Evolutionary conservation across 2,329 filamentous ascomycete genomes (phyloP).

Genomic region (Phialemoniopsis sp.): DNA sequence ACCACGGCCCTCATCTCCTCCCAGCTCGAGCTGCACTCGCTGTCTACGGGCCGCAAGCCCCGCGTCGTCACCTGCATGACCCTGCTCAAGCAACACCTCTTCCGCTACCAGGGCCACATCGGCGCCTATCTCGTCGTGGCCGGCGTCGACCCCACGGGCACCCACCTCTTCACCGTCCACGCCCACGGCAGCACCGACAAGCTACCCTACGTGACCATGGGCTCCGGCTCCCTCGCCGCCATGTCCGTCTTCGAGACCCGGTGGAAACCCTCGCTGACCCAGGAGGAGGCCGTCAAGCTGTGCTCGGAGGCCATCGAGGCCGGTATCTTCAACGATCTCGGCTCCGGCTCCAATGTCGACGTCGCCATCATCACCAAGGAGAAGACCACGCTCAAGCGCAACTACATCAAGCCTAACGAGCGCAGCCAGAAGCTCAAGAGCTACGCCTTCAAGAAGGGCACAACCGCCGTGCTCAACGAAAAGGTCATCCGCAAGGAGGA

Average conservation of each 20-base stretch:
- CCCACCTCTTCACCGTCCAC: conserved; percentile 95
- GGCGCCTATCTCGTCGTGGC: conserved; percentile 97
- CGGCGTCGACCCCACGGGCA: conserved; percentile 91
- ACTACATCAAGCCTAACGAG: conserved; percentile 91
- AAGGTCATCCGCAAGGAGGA: conserved; percentile 94
- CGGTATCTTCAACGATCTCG: conserved; percentile 98
- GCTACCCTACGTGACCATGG: conserved; percentile 99
- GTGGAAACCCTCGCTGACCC: conserved; percentile 77
- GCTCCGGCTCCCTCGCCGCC: conserved; percentile 88
- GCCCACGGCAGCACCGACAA: conserved; percentile 98
- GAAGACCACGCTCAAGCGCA: conserved; percentile 89
- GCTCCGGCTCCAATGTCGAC: conserved; percentile 95
- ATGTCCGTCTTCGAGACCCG: conserved; percentile 98
- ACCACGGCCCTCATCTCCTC: conserved; percentile 98
- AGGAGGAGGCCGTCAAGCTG: conserved; percentile 78
- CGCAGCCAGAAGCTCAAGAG: conserved; percentile 87
- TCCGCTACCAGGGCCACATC: conserved; percentile 96
- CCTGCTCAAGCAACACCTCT: conserved; percentile 98
- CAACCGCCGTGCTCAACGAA: conserved; percentile 94
- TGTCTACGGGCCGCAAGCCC: conserved; percentile 93
- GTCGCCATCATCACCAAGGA: conserved; percentile 92
- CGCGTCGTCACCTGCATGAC: conserved; percentile 99
- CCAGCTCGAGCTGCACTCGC: conserved; percentile 93
- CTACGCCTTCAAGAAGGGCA: conserved; percentile 86
- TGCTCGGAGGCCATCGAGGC: conserved; percentile 85